A percentile compares a stretch with the other conserved stretches of the same genome.
Evolutionary conservation across 768 basidiomycete species (phyloP).

Genomic region (Hebeloma cylindrosporum): DNA sequence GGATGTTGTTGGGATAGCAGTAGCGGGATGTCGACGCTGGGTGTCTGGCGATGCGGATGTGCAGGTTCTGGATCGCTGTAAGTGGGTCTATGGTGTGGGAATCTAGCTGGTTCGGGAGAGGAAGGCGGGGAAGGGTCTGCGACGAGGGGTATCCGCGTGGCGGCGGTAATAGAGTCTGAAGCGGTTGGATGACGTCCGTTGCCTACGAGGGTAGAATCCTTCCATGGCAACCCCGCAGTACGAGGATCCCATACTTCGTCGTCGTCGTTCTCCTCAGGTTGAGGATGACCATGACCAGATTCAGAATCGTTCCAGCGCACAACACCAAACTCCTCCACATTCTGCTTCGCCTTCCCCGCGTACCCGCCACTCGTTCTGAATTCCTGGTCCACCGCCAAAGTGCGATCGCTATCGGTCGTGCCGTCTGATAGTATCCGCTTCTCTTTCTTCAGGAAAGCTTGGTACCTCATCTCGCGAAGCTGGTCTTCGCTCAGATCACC

Average conservation of each 20-base stretch:
- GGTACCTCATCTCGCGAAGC: constrained; percentile 38
- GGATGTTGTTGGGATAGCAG: constrained; percentile 25
- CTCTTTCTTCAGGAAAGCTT: constrained; percentile 38
- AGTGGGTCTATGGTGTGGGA: background rate
- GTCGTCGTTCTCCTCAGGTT: constrained; percentile 1
- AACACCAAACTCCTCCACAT: constrained; percentile 7
- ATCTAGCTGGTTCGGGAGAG: constrained; percentile 1
- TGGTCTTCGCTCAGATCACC: constrained; percentile 38
- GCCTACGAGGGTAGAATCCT: too few species aligned
- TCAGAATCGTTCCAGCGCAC: background rate
- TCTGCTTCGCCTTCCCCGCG: background rate
- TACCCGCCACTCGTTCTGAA: background rate
- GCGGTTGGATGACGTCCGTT: too few species aligned
- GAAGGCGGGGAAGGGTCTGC: constrained; percentile 4
- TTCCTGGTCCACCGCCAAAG: constrained; percentile 1
- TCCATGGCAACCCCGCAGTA: background rate
- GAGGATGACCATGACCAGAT: too few species aligned
- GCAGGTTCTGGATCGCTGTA: background rate
- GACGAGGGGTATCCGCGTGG: constrained; percentile 2
- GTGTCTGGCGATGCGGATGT: constrained; percentile 23
- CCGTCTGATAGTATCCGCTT: constrained; percentile 8
- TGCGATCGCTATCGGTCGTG: constrained; percentile 13
- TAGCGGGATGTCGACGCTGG: constrained; percentile 28
- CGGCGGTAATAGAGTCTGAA: background rate
- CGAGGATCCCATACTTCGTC: background rate